A percentile compares a stretch with the other conserved stretches of the same genome.
These are phyloP conservation scores for Claviceps purpurea DNA, from an alignment of 2,329 filamentous ascomycete genomes.

Conservation along the genomic window DNA sequence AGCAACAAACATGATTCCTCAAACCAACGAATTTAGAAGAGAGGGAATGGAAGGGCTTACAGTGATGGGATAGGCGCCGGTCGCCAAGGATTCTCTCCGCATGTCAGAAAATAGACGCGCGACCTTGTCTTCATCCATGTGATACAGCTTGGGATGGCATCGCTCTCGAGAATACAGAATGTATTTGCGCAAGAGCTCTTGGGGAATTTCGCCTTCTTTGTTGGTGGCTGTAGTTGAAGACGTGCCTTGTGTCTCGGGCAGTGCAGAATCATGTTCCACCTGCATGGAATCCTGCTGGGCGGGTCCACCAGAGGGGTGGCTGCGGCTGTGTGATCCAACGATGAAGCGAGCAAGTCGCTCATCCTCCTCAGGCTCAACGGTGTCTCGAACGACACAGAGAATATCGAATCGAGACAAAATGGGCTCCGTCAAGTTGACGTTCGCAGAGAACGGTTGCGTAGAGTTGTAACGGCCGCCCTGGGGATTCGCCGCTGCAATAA, in stretches of 20 bases:
- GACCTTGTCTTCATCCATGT: conserved; percentile 96
- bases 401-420: conserved; percentile 98
- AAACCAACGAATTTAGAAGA: not conserved
- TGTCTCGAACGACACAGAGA: conserved; percentile 88
- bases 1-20: not conserved
- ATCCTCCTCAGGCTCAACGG: conserved; percentile 82
- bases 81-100: conserved; percentile 82
- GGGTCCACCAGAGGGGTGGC: conserved; percentile 54
- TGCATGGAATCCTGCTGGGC: conserved; percentile 42
- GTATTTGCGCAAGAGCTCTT: conserved; percentile 87
- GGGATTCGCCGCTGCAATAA: conserved; percentile 93
- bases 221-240: conserved; percentile 7
- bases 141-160: conserved; percentile 82
- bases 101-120: conserved; percentile 91
- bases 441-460: conserved; percentile 88
- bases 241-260: conserved; percentile 21
- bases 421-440: conserved; percentile 92
- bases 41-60: conserved; percentile 41
- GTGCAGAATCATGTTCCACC: conserved; percentile 42
- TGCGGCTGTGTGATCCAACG: conserved; percentile 82
- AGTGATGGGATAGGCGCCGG: conserved; percentile 93
- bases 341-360: conserved; percentile 91
- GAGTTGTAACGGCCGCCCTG: conserved; percentile 95
- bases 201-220: conserved; percentile 63
- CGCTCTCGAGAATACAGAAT: conserved; percentile 89